Evolutionary conservation across 75 land plant species (phyloP), one percentile per base, ranked within the genome.

Genomic region (Adiantum capillusveneris): DNA sequence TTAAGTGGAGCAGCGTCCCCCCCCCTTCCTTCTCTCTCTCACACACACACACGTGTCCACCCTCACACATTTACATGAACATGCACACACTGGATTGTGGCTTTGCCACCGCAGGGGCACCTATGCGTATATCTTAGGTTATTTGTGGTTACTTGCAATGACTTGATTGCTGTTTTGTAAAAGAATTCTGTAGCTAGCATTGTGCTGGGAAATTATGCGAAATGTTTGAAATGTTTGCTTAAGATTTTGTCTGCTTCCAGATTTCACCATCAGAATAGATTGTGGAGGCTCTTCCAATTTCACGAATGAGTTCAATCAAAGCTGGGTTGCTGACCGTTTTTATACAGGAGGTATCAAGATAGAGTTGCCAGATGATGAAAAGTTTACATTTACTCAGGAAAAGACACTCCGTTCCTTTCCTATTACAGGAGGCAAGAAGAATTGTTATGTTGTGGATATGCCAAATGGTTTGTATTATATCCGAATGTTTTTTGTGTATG

Each of bases 401-500:
- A 78, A 63, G 31, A 81, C 84, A 1, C 76, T 90, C 52, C 75
- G 96, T 14, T 90, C 63, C 75, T 90, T 88, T 73, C 85, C 96
- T 25, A 53, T 65, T 20, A 64, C 94, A 26, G 59, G 45, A 34
- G 98, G 98, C 31, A 89, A 93, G 75, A 94, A 94, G 68, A 86
- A 81, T 44, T 90, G 96, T 75, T 90, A 94, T 75, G 51, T 66
- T 24, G 59, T 90, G 7, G 65, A 53, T 52, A 60, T 81, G 20
- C 81, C 89, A 20, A 60, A 46, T 41, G 80, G 89, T 7, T 65
- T 89, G 7, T 89, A 82, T 78, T 86, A 77, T 66, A 46, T 94
- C 36, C 73, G 90, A 22, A 79, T 82, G 29, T 94, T 94, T 66
- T 90, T 88, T n/a, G 88, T 86, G 26, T 94, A 94, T 55, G 95